Conservation (phyloP, 2,329 filamentous ascomycete species). For the Corinectria fuckeliana region DNA sequence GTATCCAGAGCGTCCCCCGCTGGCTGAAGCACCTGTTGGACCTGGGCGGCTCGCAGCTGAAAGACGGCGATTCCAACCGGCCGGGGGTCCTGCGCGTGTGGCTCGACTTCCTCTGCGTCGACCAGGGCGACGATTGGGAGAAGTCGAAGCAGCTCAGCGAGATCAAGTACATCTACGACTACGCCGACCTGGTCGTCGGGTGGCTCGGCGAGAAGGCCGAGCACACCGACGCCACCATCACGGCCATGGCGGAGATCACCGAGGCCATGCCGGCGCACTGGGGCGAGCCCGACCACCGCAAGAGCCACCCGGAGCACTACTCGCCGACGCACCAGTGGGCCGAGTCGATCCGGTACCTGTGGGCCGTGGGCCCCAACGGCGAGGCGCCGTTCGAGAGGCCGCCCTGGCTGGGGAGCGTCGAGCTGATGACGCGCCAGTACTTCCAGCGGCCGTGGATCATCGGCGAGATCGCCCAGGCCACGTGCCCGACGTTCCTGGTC, state of each 20-base stretch:
- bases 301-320: slow-evolving; percentile 44
- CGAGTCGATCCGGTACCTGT: slow-evolving; percentile 34
- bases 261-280: slow-evolving; percentile 42
- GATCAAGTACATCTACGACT: slow-evolving; percentile 40
- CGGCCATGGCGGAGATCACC: slow-evolving; percentile 40
- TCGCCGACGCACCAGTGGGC: slow-evolving; percentile 42
- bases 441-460: slow-evolving; percentile 47
- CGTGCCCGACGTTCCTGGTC: slow-evolving; percentile 41
- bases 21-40: slow-evolving; percentile 23
- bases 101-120: slow-evolving; percentile 43
- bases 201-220: slow-evolving; percentile 42
- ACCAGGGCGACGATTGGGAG: slow-evolving; percentile 36
- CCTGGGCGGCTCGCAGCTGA: slow-evolving; percentile 1
- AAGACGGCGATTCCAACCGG: slow-evolving; percentile 25
- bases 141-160: slow-evolving; percentile 37
- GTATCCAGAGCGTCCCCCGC: slow-evolving; percentile 10
- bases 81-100: slow-evolving; percentile 37
- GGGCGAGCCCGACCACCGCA: slow-evolving; percentile 43
- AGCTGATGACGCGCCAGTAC: slow-evolving; percentile 42
- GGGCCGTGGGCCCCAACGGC: slow-evolving; percentile 28
- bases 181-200: slow-evolving; percentile 42
- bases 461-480: slow-evolving; percentile 44
- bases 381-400: slow-evolving; percentile 31
- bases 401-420: slow-evolving; percentile 32
- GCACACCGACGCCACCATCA: slow-evolving; percentile 37